Evolutionary conservation across 2,329 filamentous ascomycete species (phyloP).

Genomic region (Emericellopsis cladophorae): DNA sequence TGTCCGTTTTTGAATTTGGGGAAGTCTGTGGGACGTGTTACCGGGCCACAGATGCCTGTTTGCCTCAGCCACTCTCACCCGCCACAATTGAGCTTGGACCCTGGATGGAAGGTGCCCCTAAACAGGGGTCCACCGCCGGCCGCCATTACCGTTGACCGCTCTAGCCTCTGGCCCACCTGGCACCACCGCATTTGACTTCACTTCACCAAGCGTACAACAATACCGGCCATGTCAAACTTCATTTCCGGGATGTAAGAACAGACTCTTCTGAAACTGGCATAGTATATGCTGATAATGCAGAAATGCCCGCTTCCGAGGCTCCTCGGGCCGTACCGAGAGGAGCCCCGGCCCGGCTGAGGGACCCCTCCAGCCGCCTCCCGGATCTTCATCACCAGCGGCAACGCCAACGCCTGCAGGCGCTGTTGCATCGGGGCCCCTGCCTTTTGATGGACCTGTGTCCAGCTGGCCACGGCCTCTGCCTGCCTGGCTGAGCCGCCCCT

Average conservation of each 20-base stretch:
- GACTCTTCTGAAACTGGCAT: not conserved
- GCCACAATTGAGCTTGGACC: no score
- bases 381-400: slow-evolving; percentile 33
- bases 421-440: slow-evolving; percentile 15
- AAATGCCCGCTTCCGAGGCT: slow-evolving; percentile 36
- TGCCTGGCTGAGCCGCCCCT: slow-evolving; percentile 61
- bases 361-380: slow-evolving; percentile 23
- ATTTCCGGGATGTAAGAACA: slow-evolving; percentile 38
- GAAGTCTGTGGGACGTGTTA: no score
- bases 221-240: slow-evolving; percentile 30
- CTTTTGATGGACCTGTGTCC: slow-evolving; percentile 9
- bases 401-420: slow-evolving; percentile 5
- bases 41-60: no score
- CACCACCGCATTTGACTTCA: not conserved
- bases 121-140: not conserved
- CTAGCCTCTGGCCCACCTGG: not conserved
- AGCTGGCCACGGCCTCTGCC: slow-evolving; percentile 45
- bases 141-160: no score
- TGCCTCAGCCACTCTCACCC: no score
- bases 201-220: not conserved
- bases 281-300: slow-evolving; percentile 12
- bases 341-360: slow-evolving; percentile 17
- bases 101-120: no score
- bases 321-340: slow-evolving; percentile 11
- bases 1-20: no score